A percentile compares a stretch with the other conserved stretches of the same genome.
Conservation (phyloP, 352 stramenopile genomes). For the Phytophthora palmivora region DNA sequence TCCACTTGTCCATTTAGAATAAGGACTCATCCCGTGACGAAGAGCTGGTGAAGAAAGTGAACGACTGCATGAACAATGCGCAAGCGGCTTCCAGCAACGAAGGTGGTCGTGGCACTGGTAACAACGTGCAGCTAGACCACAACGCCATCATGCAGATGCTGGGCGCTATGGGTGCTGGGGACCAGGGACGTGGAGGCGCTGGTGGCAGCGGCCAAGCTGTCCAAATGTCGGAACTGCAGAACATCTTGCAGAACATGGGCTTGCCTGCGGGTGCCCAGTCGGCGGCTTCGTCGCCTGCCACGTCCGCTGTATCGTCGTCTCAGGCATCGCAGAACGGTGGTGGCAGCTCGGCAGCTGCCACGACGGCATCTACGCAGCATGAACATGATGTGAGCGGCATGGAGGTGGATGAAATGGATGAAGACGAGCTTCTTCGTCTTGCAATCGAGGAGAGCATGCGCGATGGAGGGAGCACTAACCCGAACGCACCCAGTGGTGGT, state of each 20-base stretch:
- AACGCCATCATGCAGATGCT: slow-evolving; percentile 94
- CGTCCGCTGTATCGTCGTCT: slow-evolving; percentile 79
- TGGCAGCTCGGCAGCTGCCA: slow-evolving; percentile 71
- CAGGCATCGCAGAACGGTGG: slow-evolving; percentile 74
- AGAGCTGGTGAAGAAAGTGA: slow-evolving; percentile 87
- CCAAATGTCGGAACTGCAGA: slow-evolving; percentile 89
- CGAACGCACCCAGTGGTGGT: slow-evolving; percentile 31
- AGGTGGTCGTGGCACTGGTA: slow-evolving; percentile 34
- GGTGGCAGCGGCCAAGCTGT: slow-evolving; percentile 58
- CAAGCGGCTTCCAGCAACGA: slow-evolving; percentile 49
- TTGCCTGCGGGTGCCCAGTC: slow-evolving; percentile 72
- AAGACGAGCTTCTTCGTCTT: slow-evolving; percentile 85
- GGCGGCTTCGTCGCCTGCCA: slow-evolving; percentile 71
- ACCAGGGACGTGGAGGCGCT: slow-evolving; percentile 55
- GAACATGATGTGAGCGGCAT: slow-evolving; percentile 83
- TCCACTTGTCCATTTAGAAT: slow-evolving; percentile 51
- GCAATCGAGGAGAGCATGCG: slow-evolving; percentile 91
- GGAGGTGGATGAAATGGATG: slow-evolving; percentile 89
- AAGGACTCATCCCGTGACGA: slow-evolving; percentile 90
- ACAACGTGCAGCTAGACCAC: slow-evolving; percentile 87
- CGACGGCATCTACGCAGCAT: slow-evolving; percentile 74
- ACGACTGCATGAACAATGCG: slow-evolving; percentile 91
- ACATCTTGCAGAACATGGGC: slow-evolving; percentile 90
- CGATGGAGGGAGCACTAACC: slow-evolving; percentile 58
- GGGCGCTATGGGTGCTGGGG: slow-evolving; percentile 78